Base-by-base conservation (phyloP, 2,329 filamentous ascomycete genomes). In the Cytospora schulzeri region DNA sequence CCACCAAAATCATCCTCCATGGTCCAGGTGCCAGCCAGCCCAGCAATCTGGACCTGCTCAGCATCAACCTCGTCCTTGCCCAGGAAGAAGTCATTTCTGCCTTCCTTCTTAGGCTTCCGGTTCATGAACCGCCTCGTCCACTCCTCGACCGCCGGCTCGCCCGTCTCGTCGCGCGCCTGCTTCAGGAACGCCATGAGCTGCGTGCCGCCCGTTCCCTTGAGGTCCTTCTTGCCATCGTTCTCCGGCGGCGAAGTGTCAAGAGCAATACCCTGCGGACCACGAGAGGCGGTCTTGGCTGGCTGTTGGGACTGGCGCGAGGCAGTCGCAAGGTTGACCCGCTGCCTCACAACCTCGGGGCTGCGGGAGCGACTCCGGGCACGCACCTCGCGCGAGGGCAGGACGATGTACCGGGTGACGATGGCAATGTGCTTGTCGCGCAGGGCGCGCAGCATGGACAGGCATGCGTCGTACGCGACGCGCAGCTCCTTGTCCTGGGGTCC, bases 401-500 rank as follows among this genome's bases (percentile, higher is more conserved):
- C 91, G 76, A 99, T 96, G 80, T 98, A 99, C 50, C 95, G 90
- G 5, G 92, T 93, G 22, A 99, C 95, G 70, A 99, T 94, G 75
- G 92, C 91, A 71, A 99, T 97, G 76, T 99, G 95, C 76, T 93
- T 96, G 77, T 97, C 93, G 65, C 93, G 89, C 73, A 97, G 89
- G 19, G 79, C 77, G 67, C 84, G 83, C 57, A 88, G 76, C 84
- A 87, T 87, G 29, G 83, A 89, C 9, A 99, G 82, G 73, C 93
- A 97, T 8, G 93, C 92, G 72, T 99, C 95, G 76, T 94, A 99
- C 0, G 95, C 92, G 22, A 93, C 82, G 56, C 85, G 87, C 2
- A 99, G 80, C 14, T 86, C 84, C 26, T 83, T 82, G 73, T 97
- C 84, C 48, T 80, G 78, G 5, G 80, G 73, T 8, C 62, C 51